phyloP scores from a whole-genome alignment of 108 stramenopile species.

The Nitzschia sp. region DNA sequence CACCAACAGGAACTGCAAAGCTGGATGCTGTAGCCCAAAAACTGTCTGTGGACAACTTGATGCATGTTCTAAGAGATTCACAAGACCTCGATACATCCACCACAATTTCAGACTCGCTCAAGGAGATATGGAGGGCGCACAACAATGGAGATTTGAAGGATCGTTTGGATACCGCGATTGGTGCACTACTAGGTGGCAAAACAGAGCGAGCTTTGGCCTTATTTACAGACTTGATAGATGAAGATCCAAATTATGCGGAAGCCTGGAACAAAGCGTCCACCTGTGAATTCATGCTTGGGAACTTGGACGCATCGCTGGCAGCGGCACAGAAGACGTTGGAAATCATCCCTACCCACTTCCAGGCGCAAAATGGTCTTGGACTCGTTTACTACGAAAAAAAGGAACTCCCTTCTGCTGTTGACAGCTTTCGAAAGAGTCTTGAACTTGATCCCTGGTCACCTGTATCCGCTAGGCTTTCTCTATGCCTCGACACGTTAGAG shows the following conservation, averaged over 20 bases:
- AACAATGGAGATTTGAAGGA: constrained; percentile 42
- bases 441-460: constrained; percentile 74
- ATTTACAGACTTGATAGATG: constrained; percentile 49
- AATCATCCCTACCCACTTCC: constrained; percentile 57
- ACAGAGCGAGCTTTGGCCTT: constrained; percentile 47
- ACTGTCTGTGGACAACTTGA: constrained; percentile 57
- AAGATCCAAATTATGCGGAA: constrained; percentile 68
- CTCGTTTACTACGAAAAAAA: constrained; percentile 63
- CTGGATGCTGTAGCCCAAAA: constrained; percentile 16
- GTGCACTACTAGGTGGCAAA: constrained; percentile 56
- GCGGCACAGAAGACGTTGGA: constrained; percentile 58
- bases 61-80: constrained; percentile 40
- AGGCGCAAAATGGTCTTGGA: constrained; percentile 74
- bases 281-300: constrained; percentile 65
- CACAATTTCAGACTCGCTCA: constrained; percentile 55
- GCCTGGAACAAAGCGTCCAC: constrained; percentile 73
- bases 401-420: constrained; percentile 39
- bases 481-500: constrained; percentile 44
- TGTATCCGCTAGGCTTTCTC: constrained; percentile 57
- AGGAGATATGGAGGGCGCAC: constrained; percentile 74
- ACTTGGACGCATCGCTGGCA: constrained; percentile 49
- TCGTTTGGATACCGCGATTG: constrained; percentile 56
- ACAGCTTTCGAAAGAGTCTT: constrained; percentile 62
- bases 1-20: constrained; percentile 19
- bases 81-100: constrained; percentile 55